Conservation (phyloP, 2,329 filamentous ascomycete genomes). For the Canariomyces notabilis region DNA sequence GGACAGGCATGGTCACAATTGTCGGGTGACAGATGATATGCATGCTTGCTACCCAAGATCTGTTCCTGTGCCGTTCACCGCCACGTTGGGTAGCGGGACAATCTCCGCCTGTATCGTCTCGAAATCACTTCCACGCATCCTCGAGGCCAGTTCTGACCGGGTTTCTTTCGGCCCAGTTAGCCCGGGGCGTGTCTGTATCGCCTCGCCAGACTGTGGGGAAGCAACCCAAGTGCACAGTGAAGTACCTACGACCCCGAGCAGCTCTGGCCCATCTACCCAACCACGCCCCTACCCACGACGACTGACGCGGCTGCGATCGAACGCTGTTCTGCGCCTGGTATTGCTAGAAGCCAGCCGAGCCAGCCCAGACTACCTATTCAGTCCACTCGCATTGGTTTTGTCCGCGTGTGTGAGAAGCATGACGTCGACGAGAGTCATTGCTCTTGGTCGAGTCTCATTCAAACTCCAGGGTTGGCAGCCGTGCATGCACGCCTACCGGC, state of each 20-base stretch:
- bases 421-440: constrained; percentile 14
- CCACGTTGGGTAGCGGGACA: constrained; percentile 26
- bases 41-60: constrained; percentile 30
- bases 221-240: too few species aligned
- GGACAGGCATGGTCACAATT: constrained; percentile 21
- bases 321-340: too few species aligned
- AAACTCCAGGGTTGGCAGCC: not conserved
- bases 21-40: constrained; percentile 25
- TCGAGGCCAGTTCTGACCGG: constrained; percentile 18
- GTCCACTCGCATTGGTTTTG: too few species aligned
- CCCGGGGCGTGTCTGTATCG: constrained; percentile 19
- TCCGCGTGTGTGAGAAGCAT: not conserved
- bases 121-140: constrained; percentile 15
- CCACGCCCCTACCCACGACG: not conserved
- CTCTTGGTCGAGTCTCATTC: not conserved
- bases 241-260: too few species aligned
- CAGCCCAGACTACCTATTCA: not conserved
- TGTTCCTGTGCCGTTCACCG: constrained; percentile 28
- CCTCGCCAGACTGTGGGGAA: not conserved
- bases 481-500: constrained; percentile 4
- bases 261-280: too few species aligned
- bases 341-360: not conserved
- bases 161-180: constrained; percentile 9
- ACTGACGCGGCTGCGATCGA: not conserved
- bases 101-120: constrained; percentile 15